These are phyloP conservation scores for Pythium phragmitis DNA, from an alignment of 352 stramenopile species.

Conservation along the genomic window DNA sequence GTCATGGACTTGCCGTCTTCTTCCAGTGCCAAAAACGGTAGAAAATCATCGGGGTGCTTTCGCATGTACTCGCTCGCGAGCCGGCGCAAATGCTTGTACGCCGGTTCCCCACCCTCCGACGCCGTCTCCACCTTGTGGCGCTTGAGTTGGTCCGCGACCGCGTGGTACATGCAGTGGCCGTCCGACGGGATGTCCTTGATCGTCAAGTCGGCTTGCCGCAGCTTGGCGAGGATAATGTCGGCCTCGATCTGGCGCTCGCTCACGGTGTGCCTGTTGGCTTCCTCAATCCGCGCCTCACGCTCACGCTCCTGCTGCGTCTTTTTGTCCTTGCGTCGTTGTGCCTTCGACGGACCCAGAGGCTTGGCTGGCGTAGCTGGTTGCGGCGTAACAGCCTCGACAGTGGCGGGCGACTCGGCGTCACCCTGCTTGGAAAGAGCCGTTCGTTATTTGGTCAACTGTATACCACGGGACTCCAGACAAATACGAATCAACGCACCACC, in stretches of 20 bases:
- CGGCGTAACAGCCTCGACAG: conserved; percentile 4
- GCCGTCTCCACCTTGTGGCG: conserved; percentile 37
- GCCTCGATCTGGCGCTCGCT: conserved; percentile 81
- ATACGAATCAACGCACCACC: conserved; percentile 3
- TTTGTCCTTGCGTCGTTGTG: conserved; percentile 72
- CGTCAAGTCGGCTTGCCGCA: conserved; percentile 45
- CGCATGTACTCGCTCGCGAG: conserved; percentile 82
- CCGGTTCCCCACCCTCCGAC: conserved; percentile 26
- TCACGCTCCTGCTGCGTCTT: conserved; percentile 77
- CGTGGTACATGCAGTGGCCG: conserved; percentile 98
- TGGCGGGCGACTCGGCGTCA: conserved; percentile 6
- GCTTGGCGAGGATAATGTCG: conserved; percentile 66
- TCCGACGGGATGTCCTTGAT: conserved; percentile 96
- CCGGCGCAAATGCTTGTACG: conserved; percentile 68
- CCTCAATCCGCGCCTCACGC: conserved; percentile 68
- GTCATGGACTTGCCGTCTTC: conserved; percentile 34
- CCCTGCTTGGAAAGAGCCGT: neutral
- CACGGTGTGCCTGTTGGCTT: conserved; percentile 77
- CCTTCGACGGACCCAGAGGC: conserved; percentile 54
- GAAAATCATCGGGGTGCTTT: conserved; percentile 87
- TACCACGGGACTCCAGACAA: neutral
- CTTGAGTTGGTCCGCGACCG: conserved; percentile 91
- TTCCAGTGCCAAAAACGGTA: conserved; percentile 88
- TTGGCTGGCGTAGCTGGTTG: conserved; percentile 20
- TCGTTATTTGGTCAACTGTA: too few relatives aligned